phyloP scores from a whole-genome alignment of 2,329 filamentous ascomycete species.

The Epichloe sibirici region DNA sequence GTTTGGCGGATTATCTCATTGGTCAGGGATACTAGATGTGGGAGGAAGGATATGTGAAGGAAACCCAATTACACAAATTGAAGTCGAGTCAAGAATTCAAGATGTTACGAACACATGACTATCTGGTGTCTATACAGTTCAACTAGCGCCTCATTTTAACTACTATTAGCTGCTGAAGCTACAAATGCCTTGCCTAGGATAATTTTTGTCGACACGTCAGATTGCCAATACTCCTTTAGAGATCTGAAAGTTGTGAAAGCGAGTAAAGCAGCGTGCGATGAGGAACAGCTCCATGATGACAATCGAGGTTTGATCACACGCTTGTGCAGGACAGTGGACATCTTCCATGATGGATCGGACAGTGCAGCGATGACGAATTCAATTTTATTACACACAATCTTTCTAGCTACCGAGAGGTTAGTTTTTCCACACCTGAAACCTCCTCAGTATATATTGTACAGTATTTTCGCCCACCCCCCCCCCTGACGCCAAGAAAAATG shows the following conservation, averaged over 20 bases:
- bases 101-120: conserved; percentile 4
- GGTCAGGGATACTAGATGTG: conserved; percentile 53
- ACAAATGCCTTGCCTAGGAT: background rate
- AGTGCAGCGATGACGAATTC: background rate
- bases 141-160: conserved; percentile 5
- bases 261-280: too few relatives aligned
- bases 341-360: background rate
- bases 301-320: too few relatives aligned
- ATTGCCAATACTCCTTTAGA: too few relatives aligned
- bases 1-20: conserved; percentile 78
- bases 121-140: conserved; percentile 4
- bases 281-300: too few relatives aligned
- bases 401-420: background rate
- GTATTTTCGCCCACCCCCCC: background rate
- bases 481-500: background rate
- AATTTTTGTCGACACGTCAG: background rate
- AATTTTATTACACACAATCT: background rate
- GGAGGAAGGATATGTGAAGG: conserved; percentile 4
- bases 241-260: too few relatives aligned
- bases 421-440: background rate
- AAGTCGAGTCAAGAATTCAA: conserved; percentile 1
- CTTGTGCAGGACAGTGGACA: too few relatives aligned
- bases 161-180: background rate
- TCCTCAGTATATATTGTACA: background rate
- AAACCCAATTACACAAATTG: background rate